A percentile compares a stretch with the other conserved stretches of the same genome.
Conservation (phyloP, 129 eudicot species). For the Centrapalus pauciflorus region DNA sequence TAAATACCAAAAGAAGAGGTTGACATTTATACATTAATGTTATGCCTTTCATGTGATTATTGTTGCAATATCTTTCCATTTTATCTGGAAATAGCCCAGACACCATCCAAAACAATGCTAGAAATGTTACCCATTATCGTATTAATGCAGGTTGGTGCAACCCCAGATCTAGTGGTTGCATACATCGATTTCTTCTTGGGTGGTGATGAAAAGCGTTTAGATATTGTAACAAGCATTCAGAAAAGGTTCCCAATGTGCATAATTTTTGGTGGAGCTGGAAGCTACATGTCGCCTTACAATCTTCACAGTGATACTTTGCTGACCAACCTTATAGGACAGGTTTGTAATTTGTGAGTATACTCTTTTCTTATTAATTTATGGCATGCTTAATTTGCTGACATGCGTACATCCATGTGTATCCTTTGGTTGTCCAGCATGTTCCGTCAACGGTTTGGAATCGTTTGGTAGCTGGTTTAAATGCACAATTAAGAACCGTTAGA, state of each 20-base stretch:
- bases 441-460: slow-evolving; percentile 84
- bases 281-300: slow-evolving; percentile 85
- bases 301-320: slow-evolving; percentile 60
- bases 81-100: too few relatives aligned
- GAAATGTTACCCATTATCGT: too few relatives aligned
- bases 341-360: too few relatives aligned
- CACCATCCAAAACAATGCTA: too few relatives aligned
- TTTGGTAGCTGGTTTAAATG: slow-evolving; percentile 82
- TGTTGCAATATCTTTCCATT: too few relatives aligned
- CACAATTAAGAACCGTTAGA: slow-evolving; percentile 72
- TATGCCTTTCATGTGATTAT: not conserved
- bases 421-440: slow-evolving; percentile 63
- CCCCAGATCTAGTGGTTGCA: slow-evolving; percentile 72
- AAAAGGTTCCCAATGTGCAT: slow-evolving; percentile 92
- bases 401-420: slow-evolving; percentile 5
- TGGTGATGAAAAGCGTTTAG: slow-evolving; percentile 86
- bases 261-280: slow-evolving; percentile 84
- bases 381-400: slow-evolving; percentile 12
- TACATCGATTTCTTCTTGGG: slow-evolving; percentile 85
- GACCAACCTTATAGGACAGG: slow-evolving; percentile 86
- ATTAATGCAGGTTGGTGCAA: slow-evolving; percentile 70
- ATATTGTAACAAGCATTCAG: slow-evolving; percentile 76
- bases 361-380: not conserved
- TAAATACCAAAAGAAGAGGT: too few relatives aligned
- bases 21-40: too few relatives aligned